Percentiles rank a stretch among this genome's conserved stretches.
These are phyloP conservation scores for Limonium bicolor DNA, from an alignment of 148 eudicot genomes.

Conservation along the genomic window DNA sequence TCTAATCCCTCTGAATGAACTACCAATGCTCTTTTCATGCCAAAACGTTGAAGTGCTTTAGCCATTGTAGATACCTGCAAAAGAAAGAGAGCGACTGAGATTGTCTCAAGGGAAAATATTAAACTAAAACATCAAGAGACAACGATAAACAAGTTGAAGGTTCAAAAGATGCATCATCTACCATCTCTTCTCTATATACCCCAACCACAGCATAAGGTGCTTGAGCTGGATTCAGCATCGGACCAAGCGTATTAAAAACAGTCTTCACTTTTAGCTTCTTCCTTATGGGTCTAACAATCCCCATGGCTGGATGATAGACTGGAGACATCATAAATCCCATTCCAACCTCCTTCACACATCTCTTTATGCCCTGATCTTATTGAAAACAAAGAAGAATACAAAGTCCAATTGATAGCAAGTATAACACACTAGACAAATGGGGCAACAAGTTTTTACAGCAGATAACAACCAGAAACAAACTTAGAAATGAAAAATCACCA, in stretches of 20 bases:
- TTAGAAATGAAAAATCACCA: background rate
- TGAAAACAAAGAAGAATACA: background rate
- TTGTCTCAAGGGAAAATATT: slow-evolving; percentile 19
- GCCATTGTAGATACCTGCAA: slow-evolving; percentile 80
- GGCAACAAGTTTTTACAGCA: no score
- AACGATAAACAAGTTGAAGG: background rate
- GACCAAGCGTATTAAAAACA: slow-evolving; percentile 88
- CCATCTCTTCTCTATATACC: slow-evolving; percentile 77
- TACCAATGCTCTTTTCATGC: slow-evolving; percentile 93
- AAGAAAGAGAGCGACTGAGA: slow-evolving; percentile 3
- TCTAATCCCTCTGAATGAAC: slow-evolving; percentile 94
- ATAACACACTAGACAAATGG: no score
- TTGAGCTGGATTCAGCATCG: slow-evolving; percentile 92
- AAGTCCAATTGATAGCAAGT: background rate
- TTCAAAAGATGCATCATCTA: no score
- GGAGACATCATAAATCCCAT: slow-evolving; percentile 99
- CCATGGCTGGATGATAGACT: slow-evolving; percentile 95
- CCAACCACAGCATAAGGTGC: slow-evolving; percentile 97
- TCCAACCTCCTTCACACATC: slow-evolving; percentile 75
- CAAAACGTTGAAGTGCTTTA: slow-evolving; percentile 80
- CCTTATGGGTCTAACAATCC: slow-evolving; percentile 83
- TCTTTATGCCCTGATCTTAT: slow-evolving; percentile 44
- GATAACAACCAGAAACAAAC: no score
- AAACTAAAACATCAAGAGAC: background rate
- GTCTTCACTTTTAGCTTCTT: slow-evolving; percentile 82